Percentiles rank a stretch among this genome's conserved stretches.
phyloP scores from a whole-genome alignment of 2,329 filamentous ascomycete species.

The Chalaropsis thielavioides region DNA sequence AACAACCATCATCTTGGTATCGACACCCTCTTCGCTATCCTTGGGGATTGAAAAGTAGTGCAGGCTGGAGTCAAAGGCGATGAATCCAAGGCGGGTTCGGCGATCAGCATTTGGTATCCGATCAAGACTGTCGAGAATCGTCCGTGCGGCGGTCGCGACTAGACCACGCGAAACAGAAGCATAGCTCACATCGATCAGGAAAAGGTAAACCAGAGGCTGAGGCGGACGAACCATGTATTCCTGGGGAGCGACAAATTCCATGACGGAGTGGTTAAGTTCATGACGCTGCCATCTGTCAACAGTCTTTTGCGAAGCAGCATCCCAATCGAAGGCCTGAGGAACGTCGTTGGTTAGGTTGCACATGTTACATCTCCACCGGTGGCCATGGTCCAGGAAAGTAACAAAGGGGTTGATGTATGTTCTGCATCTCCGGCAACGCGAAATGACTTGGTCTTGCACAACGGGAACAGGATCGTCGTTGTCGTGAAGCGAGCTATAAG shows the following conservation, averaged over 20 bases:
- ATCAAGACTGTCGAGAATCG: constrained; percentile 87
- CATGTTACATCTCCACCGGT: constrained; percentile 99
- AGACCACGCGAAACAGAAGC: constrained; percentile 79
- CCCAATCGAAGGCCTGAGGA: constrained; percentile 98
- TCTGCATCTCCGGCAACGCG: constrained; percentile 83
- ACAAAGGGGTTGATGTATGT: constrained; percentile 98
- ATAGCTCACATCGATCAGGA: constrained; percentile 90
- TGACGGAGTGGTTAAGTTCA: constrained; percentile 90
- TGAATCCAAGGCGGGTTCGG: constrained; percentile 81
- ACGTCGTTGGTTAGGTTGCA: constrained; percentile 98
- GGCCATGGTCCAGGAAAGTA: constrained; percentile 89
- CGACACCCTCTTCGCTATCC: constrained; percentile 68
- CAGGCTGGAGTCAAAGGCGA: constrained; percentile 85
- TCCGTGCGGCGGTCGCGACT: constrained; percentile 79
- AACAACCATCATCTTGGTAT: constrained; percentile 83
- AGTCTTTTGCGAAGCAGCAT: constrained; percentile 76
- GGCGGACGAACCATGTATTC: constrained; percentile 99
- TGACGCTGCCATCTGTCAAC: constrained; percentile 84
- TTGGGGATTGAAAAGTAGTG: constrained; percentile 94
- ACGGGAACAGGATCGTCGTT: constrained; percentile 81
- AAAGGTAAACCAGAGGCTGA: constrained; percentile 87
- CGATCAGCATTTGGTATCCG: constrained; percentile 96
- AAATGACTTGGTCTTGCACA: constrained; percentile 93
- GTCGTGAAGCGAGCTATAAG: constrained; percentile 85
- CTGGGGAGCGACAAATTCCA: constrained; percentile 94